Conservation (phyloP, 108 stramenopile genomes). For the Cylindrotheca fusiformis region DNA sequence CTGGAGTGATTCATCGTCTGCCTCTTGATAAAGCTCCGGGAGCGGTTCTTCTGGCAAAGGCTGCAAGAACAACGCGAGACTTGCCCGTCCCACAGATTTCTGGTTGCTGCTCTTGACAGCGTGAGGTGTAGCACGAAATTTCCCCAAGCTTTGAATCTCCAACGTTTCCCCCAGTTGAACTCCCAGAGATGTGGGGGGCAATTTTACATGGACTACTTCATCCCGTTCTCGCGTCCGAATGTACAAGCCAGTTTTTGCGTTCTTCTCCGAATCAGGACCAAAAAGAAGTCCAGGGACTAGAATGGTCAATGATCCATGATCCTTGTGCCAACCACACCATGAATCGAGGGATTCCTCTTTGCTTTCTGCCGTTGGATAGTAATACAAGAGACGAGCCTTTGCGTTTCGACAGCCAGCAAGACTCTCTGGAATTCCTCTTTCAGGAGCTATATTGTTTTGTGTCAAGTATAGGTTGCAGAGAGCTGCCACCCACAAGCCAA, state of each 20-base stretch:
- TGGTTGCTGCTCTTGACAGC: slow-evolving; percentile 36
- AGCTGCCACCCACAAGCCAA: slow-evolving; percentile 74
- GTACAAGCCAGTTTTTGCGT: slow-evolving; percentile 68
- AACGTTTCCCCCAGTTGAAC: slow-evolving; percentile 92
- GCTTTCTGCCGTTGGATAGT: slow-evolving; percentile 59
- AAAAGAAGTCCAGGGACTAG: slow-evolving; percentile 80
- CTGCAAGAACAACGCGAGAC: slow-evolving; percentile 30
- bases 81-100: slow-evolving; percentile 12
- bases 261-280: slow-evolving; percentile 40
- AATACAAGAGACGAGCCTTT: slow-evolving; percentile 93
- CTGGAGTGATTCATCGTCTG: slow-evolving; percentile 9
- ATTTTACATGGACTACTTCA: slow-evolving; percentile 40
- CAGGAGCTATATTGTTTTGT: neutral
- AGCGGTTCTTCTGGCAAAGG: slow-evolving; percentile 8
- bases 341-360: slow-evolving; percentile 4
- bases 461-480: slow-evolving; percentile 38
- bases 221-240: slow-evolving; percentile 63
- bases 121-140: slow-evolving; percentile 92
- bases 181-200: slow-evolving; percentile 71
- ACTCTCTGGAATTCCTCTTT: neutral
- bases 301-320: slow-evolving; percentile 84
- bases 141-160: slow-evolving; percentile 90
- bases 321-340: slow-evolving; percentile 96
- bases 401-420: slow-evolving; percentile 14
- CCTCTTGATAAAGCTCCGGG: slow-evolving; percentile 9